Evolutionary conservation across 805 yeast species (phyloP).

Genomic region (Sugiyamaella boreocaroliniensis): DNA sequence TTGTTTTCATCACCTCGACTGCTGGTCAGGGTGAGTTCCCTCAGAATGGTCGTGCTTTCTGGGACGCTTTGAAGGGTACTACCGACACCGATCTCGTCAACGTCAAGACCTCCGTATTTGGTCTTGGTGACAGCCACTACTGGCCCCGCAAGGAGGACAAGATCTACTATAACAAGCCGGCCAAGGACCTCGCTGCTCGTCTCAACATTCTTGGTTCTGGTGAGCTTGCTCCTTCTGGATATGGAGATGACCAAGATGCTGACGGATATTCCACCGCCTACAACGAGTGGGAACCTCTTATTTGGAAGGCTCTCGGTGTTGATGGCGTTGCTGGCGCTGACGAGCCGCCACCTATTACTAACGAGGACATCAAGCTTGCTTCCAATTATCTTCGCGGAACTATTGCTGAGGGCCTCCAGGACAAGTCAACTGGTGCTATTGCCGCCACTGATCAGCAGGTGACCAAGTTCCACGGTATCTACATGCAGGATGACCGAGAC

Average conservation of each 20-base stretch:
- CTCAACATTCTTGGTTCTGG: slow-evolving; percentile 67
- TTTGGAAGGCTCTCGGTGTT: slow-evolving; percentile 89
- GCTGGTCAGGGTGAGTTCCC: slow-evolving; percentile 88
- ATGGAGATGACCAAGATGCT: slow-evolving; percentile 97
- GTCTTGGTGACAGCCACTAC: slow-evolving; percentile 76
- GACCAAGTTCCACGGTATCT: slow-evolving; percentile 96
- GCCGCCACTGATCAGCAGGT: slow-evolving; percentile 86
- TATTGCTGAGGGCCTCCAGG: slow-evolving; percentile 76
- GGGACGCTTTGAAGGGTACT: slow-evolving; percentile 63
- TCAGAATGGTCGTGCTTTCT: slow-evolving; percentile 67
- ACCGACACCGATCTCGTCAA: slow-evolving; percentile 57
- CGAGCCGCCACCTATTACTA: slow-evolving; percentile 90
- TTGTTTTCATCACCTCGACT: slow-evolving; percentile 64
- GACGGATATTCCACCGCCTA: slow-evolving; percentile 94
- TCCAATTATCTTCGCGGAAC: slow-evolving; percentile 90
- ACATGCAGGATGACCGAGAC: slow-evolving; percentile 98
- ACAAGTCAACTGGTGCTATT: slow-evolving; percentile 83
- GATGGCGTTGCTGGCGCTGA: slow-evolving; percentile 72
- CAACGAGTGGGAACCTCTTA: slow-evolving; percentile 70
- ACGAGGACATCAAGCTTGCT: slow-evolving; percentile 88
- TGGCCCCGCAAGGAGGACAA: slow-evolving; percentile 98
- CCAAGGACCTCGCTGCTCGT: slow-evolving; percentile 61
- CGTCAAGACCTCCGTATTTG: slow-evolving; percentile 57
- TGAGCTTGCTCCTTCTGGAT: slow-evolving; percentile 65
- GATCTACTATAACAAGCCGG: slow-evolving; percentile 90